Evolutionary conservation across 192 early-diverging fungal genomes (phyloP).

Genomic region (Coemansia sp.): DNA sequence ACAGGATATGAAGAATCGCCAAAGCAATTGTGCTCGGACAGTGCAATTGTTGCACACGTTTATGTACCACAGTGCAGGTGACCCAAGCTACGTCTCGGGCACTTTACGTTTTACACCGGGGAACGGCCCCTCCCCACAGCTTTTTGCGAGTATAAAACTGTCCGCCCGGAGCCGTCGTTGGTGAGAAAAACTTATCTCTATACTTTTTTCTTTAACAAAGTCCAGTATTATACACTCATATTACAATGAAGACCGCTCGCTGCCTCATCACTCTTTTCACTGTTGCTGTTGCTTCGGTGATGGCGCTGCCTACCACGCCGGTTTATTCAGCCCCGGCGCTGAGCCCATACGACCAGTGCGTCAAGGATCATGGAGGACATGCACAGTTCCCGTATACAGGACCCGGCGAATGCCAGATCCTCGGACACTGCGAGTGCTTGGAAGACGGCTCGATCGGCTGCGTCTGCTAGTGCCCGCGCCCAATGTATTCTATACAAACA

Average conservation of each 20-base stretch:
- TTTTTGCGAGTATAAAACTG: not conserved
- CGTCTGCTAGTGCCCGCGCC: conserved; percentile 27
- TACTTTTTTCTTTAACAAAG: not conserved
- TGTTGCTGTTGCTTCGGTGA: not conserved
- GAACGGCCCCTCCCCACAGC: not conserved
- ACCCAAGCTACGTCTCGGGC: not conserved
- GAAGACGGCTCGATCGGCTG: conserved; percentile 35
- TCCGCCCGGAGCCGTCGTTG: not conserved
- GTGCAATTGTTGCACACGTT: not conserved
- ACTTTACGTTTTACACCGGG: not conserved
- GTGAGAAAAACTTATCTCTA: not conserved
- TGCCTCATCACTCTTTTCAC: conserved; percentile 1
- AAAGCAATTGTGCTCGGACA: not conserved
- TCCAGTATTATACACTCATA: not conserved
- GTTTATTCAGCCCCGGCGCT: not conserved
- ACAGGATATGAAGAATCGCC: not conserved
- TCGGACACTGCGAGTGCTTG: conserved; percentile 41
- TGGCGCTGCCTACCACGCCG: conserved; percentile 16
- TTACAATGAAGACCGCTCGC: conserved; percentile 10
- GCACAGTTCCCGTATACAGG: conserved; percentile 40
- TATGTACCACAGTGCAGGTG: not conserved
- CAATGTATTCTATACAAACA: not conserved
- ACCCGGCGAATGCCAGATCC: conserved; percentile 35
- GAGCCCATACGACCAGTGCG: conserved; percentile 35
- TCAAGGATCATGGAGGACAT: conserved; percentile 35